Conservation (phyloP, 768 basidiomycete genomes). For the Lactarius quietus region DNA sequence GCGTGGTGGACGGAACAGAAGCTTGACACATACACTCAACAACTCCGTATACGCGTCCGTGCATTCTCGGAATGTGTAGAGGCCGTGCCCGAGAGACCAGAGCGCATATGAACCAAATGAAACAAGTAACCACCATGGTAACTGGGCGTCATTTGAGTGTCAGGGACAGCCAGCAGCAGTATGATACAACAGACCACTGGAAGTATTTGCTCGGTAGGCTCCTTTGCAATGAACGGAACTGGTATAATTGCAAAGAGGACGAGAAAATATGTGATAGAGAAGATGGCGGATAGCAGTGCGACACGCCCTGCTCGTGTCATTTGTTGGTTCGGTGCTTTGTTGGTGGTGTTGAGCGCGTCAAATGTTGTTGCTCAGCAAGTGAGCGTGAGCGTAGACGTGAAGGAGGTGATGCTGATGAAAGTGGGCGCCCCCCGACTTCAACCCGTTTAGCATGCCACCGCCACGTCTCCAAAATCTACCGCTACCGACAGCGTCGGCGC, state of each 20-base stretch:
- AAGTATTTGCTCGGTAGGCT: slow-evolving; percentile 47
- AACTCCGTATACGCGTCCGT: slow-evolving; percentile 76
- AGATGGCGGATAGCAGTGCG: slow-evolving; percentile 41
- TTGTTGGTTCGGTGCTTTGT: slow-evolving; percentile 11
- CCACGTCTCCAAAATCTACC: slow-evolving; percentile 20
- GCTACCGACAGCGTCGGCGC: slow-evolving; percentile 9
- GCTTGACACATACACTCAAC: slow-evolving; percentile 45
- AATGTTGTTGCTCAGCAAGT: neutral
- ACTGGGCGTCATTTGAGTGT: slow-evolving; percentile 36
- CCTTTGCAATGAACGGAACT: slow-evolving; percentile 49
- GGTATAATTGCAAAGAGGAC: slow-evolving; percentile 52
- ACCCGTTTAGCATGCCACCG: slow-evolving; percentile 19
- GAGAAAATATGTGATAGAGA: slow-evolving; percentile 51
- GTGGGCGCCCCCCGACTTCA: neutral
- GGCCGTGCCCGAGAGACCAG: slow-evolving; percentile 70
- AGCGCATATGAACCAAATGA: slow-evolving; percentile 78
- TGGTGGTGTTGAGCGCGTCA: neutral
- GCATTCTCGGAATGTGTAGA: slow-evolving; percentile 71
- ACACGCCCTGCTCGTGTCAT: slow-evolving; percentile 67
- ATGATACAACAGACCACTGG: slow-evolving; percentile 49
- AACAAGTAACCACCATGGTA: slow-evolving; percentile 82
- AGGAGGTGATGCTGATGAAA: neutral
- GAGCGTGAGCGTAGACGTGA: neutral
- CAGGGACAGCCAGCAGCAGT: neutral
- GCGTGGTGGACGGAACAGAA: neutral